phyloP scores from a whole-genome alignment of 176 grass and related monocot species.

The Hordeum marinum region DNA sequence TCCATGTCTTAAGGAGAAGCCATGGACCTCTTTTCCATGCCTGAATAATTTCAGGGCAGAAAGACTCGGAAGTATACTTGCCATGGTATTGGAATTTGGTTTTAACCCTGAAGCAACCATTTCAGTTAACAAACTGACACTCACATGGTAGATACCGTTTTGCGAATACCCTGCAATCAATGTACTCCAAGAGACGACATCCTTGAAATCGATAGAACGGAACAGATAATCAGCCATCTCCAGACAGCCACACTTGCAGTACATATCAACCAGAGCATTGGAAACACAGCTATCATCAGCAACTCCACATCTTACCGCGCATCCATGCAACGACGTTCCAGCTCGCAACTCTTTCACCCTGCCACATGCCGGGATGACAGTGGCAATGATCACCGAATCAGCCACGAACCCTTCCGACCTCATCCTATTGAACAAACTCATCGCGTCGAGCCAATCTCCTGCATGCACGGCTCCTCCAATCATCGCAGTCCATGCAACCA shows the following conservation, averaged over 20 bases:
- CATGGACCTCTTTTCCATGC: constrained; percentile 39
- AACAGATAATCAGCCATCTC: constrained; percentile 36
- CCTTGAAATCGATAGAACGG: constrained; percentile 27
- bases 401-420: constrained; percentile 21
- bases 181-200: constrained; percentile 61
- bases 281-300: constrained; percentile 33
- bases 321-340: constrained; percentile 49
- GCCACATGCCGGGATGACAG: constrained; percentile 46
- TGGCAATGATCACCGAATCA: constrained; percentile 53
- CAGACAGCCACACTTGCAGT: constrained; percentile 44
- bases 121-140: constrained; percentile 35
- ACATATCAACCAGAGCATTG: constrained; percentile 64
- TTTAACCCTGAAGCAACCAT: constrained; percentile 41
- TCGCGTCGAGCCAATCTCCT: constrained; percentile 39
- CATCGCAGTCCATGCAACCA: constrained; percentile 48
- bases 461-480: constrained; percentile 27
- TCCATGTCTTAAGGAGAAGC: constrained; percentile 45
- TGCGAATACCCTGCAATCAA: constrained; percentile 50
- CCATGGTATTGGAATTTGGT: constrained; percentile 41
- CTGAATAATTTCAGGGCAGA: constrained; percentile 30
- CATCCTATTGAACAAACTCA: constrained; percentile 33
- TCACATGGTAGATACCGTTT: constrained; percentile 21
- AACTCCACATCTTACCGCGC: constrained; percentile 24
- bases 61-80: constrained; percentile 53
- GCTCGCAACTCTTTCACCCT: constrained; percentile 20